Percentiles rank a stretch among this genome's conserved stretches.
Evolutionary conservation across 2,329 filamentous ascomycete genomes (phyloP).

Genomic region (Zymoseptoria passerinii): DNA sequence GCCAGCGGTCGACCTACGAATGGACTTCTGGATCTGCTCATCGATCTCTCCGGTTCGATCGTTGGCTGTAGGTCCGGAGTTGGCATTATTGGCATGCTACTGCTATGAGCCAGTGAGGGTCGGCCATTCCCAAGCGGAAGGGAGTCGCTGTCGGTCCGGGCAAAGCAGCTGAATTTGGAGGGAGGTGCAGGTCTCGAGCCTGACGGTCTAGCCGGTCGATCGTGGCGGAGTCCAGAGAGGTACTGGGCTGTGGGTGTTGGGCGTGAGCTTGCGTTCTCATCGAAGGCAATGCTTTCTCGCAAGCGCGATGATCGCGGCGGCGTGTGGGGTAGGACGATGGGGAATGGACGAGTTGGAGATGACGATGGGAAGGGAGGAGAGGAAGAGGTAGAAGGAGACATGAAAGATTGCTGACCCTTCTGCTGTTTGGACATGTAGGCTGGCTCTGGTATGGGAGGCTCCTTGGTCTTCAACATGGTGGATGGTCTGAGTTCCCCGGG

Average conservation of each 20-base stretch:
- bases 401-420: constrained; percentile 23
- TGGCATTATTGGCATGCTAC: constrained; percentile 23
- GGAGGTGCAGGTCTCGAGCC: constrained; percentile 60
- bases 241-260: constrained; percentile 51
- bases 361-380: not conserved
- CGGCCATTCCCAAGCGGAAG: constrained; percentile 13
- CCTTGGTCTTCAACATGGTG: constrained; percentile 16
- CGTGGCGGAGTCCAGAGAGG: constrained; percentile 61
- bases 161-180: constrained; percentile 32
- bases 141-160: constrained; percentile 22
- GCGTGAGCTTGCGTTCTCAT: constrained; percentile 19
- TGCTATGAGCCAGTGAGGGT: constrained; percentile 28
- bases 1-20: constrained; percentile 28
- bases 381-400: constrained; percentile 11
- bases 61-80: constrained; percentile 16
- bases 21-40: constrained; percentile 13
- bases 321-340: constrained; percentile 16
- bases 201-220: constrained; percentile 53
- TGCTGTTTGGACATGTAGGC: constrained; percentile 25
- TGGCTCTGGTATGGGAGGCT: constrained; percentile 18
- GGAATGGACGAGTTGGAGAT: constrained; percentile 7
- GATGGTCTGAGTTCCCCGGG: not conserved
- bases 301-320: constrained; percentile 17
- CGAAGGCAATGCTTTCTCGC: constrained; percentile 13
- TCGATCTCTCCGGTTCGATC: constrained; percentile 8